Evolutionary conservation across 2,329 filamentous ascomycete species (phyloP).

Genomic region (Sarocladium brachiariae): DNA sequence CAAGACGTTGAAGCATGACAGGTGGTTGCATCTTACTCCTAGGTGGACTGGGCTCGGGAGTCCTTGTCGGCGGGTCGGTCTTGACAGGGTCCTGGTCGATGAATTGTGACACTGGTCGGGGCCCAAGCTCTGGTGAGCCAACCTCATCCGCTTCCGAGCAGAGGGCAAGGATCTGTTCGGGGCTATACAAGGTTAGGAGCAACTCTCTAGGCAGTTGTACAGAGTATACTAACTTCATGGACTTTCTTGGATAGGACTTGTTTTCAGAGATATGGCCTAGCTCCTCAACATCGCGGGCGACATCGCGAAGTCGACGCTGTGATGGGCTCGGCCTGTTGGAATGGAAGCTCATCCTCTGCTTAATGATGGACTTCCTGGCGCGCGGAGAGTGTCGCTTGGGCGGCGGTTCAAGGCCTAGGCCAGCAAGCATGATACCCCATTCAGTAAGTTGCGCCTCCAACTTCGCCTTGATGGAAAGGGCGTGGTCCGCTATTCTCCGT

Average conservation of each 20-base stretch:
- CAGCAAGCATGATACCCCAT: slow-evolving; percentile 59
- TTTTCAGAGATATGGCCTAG: slow-evolving; percentile 57
- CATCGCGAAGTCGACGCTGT: slow-evolving; percentile 49
- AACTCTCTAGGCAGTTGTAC: too few species aligned
- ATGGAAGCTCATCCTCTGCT: slow-evolving; percentile 34
- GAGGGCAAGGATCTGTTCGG: slow-evolving; percentile 57
- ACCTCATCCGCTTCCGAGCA: slow-evolving; percentile 33
- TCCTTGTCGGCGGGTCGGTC: slow-evolving; percentile 36
- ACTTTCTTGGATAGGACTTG: slow-evolving; percentile 59
- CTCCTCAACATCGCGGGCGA: slow-evolving; percentile 47
- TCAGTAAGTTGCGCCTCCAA: slow-evolving; percentile 68
- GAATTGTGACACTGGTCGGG: slow-evolving; percentile 52
- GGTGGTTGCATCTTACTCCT: slow-evolving; percentile 23
- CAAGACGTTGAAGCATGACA: slow-evolving; percentile 24
- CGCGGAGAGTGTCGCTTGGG: slow-evolving; percentile 38
- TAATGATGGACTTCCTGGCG: slow-evolving; percentile 30
- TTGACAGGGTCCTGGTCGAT: slow-evolving; percentile 51
- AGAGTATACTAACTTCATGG: slow-evolving; percentile 52
- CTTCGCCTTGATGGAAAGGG: slow-evolving; percentile 61
- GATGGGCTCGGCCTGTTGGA: slow-evolving; percentile 38
- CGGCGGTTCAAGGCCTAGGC: slow-evolving; percentile 56
- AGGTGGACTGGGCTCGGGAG: slow-evolving; percentile 12
- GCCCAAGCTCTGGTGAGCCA: slow-evolving; percentile 62
- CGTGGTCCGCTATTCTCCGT: slow-evolving; percentile 56
- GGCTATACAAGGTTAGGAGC: slow-evolving; percentile 36